Percentiles rank a stretch among this genome's conserved stretches.
Evolutionary conservation across 495 filamentous ascomycete species (phyloP).

Genomic region (Xylaria palmicola): DNA sequence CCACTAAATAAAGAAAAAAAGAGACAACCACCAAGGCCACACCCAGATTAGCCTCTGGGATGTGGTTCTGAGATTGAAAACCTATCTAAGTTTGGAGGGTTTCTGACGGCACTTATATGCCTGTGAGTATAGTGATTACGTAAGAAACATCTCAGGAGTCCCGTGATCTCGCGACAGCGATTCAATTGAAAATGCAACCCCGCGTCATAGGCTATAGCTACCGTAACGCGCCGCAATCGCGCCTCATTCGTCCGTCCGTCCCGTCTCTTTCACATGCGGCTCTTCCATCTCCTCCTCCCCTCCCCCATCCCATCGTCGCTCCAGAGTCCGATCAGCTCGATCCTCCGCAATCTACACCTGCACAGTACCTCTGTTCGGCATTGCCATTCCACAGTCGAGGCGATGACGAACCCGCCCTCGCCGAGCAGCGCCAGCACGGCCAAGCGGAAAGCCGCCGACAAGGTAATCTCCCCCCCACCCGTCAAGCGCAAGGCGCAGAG

Average conservation of each 20-base stretch:
- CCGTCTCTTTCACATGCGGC: neutral
- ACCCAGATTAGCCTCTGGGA: too few relatives aligned
- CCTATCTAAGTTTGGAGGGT: too few relatives aligned
- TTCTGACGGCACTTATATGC: too few relatives aligned
- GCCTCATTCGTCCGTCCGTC: neutral
- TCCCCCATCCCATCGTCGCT: neutral
- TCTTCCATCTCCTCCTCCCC: neutral
- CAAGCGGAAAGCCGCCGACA: conserved; percentile 27
- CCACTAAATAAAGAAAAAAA: too few relatives aligned
- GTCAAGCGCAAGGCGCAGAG: conserved; percentile 63
- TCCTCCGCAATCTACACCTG: neutral
- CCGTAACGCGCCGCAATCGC: neutral
- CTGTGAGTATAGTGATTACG: too few relatives aligned
- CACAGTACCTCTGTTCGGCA: neutral
- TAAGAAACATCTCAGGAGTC: too few relatives aligned
- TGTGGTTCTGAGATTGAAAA: too few relatives aligned
- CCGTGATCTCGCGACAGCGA: conserved; percentile 18
- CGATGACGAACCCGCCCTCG: neutral
- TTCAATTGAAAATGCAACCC: conserved; percentile 6
- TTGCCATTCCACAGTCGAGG: neutral
- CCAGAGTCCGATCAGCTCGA: neutral
- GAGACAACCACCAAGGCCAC: too few relatives aligned
- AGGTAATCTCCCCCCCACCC: conserved; percentile 59
- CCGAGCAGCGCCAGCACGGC: neutral
- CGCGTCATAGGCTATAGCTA: neutral